Evolutionary conservation across 1,284 basidiomycete genomes (phyloP), one percentile per base, ranked within the genome.

Genomic region (Cutaneotrichosporon mucoides): DNA sequence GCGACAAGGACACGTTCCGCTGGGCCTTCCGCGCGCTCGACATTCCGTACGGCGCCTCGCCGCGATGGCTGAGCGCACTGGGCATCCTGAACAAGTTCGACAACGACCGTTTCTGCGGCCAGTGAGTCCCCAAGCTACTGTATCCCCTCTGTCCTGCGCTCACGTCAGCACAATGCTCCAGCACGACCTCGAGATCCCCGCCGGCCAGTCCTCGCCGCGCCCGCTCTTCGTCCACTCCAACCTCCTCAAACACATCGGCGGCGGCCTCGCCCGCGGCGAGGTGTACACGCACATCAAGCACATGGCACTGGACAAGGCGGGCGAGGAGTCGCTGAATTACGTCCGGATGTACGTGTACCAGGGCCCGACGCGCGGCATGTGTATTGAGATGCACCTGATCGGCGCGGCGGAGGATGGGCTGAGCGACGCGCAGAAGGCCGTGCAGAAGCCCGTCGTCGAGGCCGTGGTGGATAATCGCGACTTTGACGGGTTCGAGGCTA

Each of bases 1-100:
- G 76, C 5, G 78, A 79, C 68, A 80, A 80, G 66, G 79, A 80
- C 63, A 79, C 77, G 36, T 81, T 67, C 68, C 69, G 77, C 53
- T 81, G 79, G 75, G 80, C 76, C 3, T 81, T 78, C 63, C 73
- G 78, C 63, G 68, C 74, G 11, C 65, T 82, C 33, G 77, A 71
- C 38, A 53, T 80, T 3, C 68, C 69, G 3, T 81, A 76, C 61
- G 69, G 70, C 0, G 56, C 70, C 0, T 71, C 76, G 5, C 77
- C 79, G 13, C 73, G 78, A 44, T 81, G 78, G 78, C 73, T 81
- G 55, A 67, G 71, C 5, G 68, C 78, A 3, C 59, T 79, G 24
- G 80, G 80, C 3, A 62, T 69, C 10, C 44, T 66, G 50, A 68
- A 77, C 53, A 12, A 44, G 9, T 12, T 42, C 4, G 60, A 53